These are phyloP conservation scores for Allium cepa DNA, from an alignment of 106 monocot species.

Conservation along the genomic window DNA sequence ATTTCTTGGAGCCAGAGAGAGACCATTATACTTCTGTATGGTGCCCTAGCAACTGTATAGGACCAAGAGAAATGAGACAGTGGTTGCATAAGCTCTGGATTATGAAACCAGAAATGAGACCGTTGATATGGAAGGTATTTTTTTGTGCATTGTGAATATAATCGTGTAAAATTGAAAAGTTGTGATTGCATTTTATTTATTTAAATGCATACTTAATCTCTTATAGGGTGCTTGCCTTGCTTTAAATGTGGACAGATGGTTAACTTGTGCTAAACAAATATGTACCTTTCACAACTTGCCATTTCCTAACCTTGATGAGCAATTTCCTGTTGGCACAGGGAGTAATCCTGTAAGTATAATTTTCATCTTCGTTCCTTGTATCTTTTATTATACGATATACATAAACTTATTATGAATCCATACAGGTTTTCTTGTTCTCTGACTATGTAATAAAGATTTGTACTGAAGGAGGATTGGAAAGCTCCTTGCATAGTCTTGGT, in stretches of 20 bases:
- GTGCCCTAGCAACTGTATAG: constrained; percentile 82
- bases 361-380: background rate
- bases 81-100: constrained; percentile 93
- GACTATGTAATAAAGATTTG: constrained; percentile 76
- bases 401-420: background rate
- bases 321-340: constrained; percentile 96
- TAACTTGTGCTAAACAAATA: constrained; percentile 46
- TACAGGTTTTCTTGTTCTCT: constrained; percentile 85
- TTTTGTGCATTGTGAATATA: no score
- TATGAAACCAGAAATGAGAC: constrained; percentile 59
- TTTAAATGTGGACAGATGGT: constrained; percentile 80
- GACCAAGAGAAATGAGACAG: constrained; percentile 82
- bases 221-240: constrained; percentile 74
- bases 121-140: constrained; percentile 78
- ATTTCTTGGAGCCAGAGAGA: constrained; percentile 62
- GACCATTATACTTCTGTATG: constrained; percentile 79
- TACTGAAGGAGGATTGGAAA: constrained; percentile 72
- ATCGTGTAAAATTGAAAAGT: no score
- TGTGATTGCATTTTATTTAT: no score
- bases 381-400: constrained; percentile 2
- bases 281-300: constrained; percentile 61
- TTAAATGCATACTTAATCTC: background rate
- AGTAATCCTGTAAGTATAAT: constrained; percentile 94
- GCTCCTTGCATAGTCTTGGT: constrained; percentile 57
- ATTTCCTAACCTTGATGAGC: constrained; percentile 68